A percentile compares a stretch with the other conserved stretches of the same genome.
These are phyloP conservation scores for Leishmania major DNA, from an alignment of 208 protist genomes.

Conservation along the genomic window DNA sequence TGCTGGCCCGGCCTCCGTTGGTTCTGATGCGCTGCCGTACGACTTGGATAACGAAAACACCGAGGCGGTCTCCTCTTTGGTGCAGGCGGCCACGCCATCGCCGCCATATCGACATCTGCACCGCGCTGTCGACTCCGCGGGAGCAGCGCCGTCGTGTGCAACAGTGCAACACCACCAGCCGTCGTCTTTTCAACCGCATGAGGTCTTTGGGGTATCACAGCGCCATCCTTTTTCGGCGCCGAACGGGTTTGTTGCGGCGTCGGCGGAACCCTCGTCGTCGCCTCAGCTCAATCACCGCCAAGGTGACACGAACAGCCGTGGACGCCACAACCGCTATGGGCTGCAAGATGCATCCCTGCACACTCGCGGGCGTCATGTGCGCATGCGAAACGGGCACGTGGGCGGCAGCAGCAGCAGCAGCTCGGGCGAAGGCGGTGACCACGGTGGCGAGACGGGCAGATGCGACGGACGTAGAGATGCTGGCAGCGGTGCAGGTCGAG, in stretches of 20 bases:
- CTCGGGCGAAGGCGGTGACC: not conserved
- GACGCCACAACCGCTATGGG: not conserved
- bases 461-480: not conserved
- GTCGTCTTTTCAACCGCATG: not conserved
- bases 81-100: slow-evolving; percentile 11
- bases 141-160: not conserved
- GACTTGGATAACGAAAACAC: not conserved
- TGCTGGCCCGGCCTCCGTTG: not conserved
- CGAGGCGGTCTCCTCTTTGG: slow-evolving; percentile 5
- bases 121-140: not conserved
- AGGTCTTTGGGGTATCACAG: not conserved
- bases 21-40: not conserved
- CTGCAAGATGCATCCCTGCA: not conserved
- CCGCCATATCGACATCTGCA: slow-evolving; percentile 9
- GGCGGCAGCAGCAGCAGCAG: not conserved
- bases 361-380: not conserved
- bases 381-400: not conserved
- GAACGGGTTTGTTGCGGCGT: not conserved
- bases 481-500: not conserved
- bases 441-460: not conserved
- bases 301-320: not conserved
- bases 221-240: not conserved
- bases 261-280: not conserved
- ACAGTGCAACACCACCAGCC: not conserved
- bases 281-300: not conserved